Conservation (phyloP, 805 yeast genomes). For the Saturnispora quitensis region DNA sequence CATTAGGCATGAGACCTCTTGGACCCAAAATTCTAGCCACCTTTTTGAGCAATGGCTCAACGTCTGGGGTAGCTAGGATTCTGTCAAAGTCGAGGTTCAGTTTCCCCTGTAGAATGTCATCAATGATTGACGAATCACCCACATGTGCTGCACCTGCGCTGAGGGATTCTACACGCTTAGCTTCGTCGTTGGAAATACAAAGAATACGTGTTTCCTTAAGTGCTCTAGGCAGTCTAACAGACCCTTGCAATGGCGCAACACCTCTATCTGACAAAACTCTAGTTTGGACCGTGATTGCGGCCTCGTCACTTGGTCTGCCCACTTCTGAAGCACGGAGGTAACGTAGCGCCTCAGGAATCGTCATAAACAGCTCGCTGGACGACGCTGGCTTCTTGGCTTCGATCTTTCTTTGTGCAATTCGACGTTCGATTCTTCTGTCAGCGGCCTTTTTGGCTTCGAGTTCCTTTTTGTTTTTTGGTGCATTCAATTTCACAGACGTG, state of each 20-base stretch:
- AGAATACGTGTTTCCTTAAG: constrained; percentile 55
- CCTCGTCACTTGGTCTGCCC: constrained; percentile 65
- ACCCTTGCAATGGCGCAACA: constrained; percentile 64
- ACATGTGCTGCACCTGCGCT: constrained; percentile 53
- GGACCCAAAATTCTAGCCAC: constrained; percentile 84
- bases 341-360: constrained; percentile 61
- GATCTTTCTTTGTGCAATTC: constrained; percentile 18
- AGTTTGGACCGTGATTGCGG: constrained; percentile 60
- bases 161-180: constrained; percentile 42
- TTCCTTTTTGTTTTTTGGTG: constrained; percentile 24
- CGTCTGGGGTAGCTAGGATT: constrained; percentile 80
- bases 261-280: constrained; percentile 67
- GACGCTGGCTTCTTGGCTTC: constrained; percentile 36
- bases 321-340: constrained; percentile 85
- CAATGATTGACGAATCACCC: constrained; percentile 68
- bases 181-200: constrained; percentile 56
- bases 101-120: constrained; percentile 46
- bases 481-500: constrained; percentile 1
- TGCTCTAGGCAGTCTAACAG: constrained; percentile 63
- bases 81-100: constrained; percentile 55
- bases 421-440: constrained; percentile 20
- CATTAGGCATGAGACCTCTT: constrained; percentile 78
- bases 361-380: constrained; percentile 58
- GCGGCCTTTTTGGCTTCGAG: constrained; percentile 19
- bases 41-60: constrained; percentile 49